Percentiles rank a stretch among this genome's conserved stretches.
Conservation (phyloP, 305 asterid genomes). For the Solanum hybrid region DNA sequence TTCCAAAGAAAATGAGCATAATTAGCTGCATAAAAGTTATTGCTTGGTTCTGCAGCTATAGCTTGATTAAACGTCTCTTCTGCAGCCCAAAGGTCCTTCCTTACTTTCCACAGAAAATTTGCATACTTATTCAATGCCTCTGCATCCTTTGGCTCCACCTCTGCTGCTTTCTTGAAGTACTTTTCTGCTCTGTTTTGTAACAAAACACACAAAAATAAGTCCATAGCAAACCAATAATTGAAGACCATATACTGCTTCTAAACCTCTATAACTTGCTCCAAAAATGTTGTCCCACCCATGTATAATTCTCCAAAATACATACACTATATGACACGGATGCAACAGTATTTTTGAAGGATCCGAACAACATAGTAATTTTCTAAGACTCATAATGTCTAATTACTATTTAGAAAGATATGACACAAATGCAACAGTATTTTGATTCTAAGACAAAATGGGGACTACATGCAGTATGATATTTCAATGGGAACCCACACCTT, state of each 20-base stretch:
- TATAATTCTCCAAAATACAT: background rate
- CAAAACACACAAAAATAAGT: background rate
- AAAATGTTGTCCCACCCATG: background rate
- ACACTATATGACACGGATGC: background rate
- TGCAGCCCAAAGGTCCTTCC: constrained; percentile 76
- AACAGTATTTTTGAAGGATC: background rate
- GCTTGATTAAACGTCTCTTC: constrained; percentile 78
- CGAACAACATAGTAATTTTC: background rate
- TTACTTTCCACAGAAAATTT: constrained; percentile 64
- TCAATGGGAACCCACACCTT: background rate
- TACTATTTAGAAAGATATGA: background rate
- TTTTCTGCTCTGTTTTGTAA: constrained; percentile 69
- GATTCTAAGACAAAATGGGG: background rate
- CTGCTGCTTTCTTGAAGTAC: constrained; percentile 66
- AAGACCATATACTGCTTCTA: background rate
- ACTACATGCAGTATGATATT: background rate
- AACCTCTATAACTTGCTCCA: background rate
- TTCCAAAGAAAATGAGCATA: constrained; percentile 90
- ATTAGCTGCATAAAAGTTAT: constrained; percentile 63
- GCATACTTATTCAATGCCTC: constrained; percentile 88
- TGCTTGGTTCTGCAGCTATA: constrained; percentile 62
- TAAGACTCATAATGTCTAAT: background rate
- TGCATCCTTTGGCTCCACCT: constrained; percentile 78
- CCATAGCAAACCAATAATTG: background rate
- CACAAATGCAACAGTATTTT: background rate